Evolutionary conservation across 2,329 filamentous ascomycete species (phyloP), one percentile per base, ranked within the genome.

Genomic region (Aspergillus pseudoterreus): DNA sequence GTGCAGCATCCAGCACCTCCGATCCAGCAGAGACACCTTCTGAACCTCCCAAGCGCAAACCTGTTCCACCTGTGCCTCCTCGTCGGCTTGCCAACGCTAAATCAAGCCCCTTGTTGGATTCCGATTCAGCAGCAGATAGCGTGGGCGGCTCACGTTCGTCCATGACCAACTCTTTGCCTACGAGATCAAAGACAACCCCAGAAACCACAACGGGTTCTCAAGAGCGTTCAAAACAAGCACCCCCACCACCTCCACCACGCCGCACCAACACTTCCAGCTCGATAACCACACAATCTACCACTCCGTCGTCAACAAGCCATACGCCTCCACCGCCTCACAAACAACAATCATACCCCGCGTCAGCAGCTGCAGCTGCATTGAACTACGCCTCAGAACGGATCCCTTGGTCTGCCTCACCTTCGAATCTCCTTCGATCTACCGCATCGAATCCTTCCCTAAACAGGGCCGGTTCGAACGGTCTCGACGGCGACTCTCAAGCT

Each of bases 21-120:
- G 64, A 67, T 36, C 15, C 52, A n/a, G 41, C 32, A 4, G 54
- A 11, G 19, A 42, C 39, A 12, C 33, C 45, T 9, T 57, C 61
- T 54, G 62, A 65, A 2, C 21, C 52, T 2, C 59, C 66, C 30
- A 66, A 63, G 35, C 68, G 69, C 38, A 72, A 72, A 44, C 63
- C 66, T 21, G 63, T 53, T 0, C 70, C 71, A 17, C 70, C 71
- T n/a, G 55, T 72, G 22, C 72, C 72, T 27, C 69, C 70, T 39
- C 69, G 68, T 19, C 68, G 65, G 15, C 41, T 54, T 15, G 61
- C 57, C 30, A 54, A 57, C 17, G 49, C 59, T 27, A 60, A 60
- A 14, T 48, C 57, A 33, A 56, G 57, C 21, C 56, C 50, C 24
- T 32, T 19, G n/a, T 44, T 57, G 43, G 61, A 63, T 19, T 47